Percentiles rank a stretch among this genome's conserved stretches.
Evolutionary conservation across 2,329 filamentous ascomycete genomes (phyloP).

Genomic region (Botrytis galanthina): DNA sequence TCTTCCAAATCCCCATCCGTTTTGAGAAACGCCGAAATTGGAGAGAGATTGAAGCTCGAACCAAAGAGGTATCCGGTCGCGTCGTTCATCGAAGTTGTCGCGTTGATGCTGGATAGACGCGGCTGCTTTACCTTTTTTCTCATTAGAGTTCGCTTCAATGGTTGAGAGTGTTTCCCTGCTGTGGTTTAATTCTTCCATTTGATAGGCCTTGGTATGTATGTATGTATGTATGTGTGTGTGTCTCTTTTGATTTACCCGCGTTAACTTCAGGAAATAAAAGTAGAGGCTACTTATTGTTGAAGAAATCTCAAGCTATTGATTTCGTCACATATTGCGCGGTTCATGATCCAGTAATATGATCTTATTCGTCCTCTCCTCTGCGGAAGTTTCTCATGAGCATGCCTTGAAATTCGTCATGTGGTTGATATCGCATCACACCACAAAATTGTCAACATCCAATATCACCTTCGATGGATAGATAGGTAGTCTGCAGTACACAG

Average conservation of each 20-base stretch:
- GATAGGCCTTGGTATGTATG: background rate
- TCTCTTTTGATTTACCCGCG: background rate
- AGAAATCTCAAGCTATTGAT: background rate
- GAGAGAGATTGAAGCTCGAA: background rate
- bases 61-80: background rate
- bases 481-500: background rate
- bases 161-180: background rate
- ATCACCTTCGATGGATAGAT: background rate
- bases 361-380: background rate
- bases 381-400: background rate
- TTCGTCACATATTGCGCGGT: background rate
- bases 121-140: background rate
- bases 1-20: background rate
- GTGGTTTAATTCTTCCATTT: background rate
- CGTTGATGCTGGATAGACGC: background rate
- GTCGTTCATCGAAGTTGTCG: background rate
- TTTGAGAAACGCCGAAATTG: conserved; percentile 14
- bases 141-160: background rate
- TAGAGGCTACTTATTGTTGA: no score
- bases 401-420: background rate
- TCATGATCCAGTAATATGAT: background rate
- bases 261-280: background rate
- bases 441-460: background rate
- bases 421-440: background rate
- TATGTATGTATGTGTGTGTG: background rate